Evolutionary conservation across 2,329 filamentous ascomycete genomes (phyloP), one percentile per base, ranked within the genome.

Genomic region (Botrytis paeoniae): DNA sequence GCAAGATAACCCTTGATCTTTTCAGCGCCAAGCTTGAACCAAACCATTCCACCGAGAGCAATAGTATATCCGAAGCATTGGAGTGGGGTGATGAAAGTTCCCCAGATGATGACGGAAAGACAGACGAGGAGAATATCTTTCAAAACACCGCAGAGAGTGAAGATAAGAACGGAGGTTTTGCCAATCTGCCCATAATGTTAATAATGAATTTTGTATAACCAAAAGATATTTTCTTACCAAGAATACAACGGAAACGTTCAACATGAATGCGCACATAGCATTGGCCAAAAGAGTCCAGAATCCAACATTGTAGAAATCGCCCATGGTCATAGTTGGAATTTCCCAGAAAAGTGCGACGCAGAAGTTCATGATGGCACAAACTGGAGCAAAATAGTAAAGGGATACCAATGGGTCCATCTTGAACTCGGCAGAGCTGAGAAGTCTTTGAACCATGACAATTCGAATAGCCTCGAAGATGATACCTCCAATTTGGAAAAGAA

Each of bases 341-440:
- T 96, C 93, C 84, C 91, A 90, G 80, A 93, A 84, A 45, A 95
- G 84, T 72, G 92, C 91, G 65, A 94, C 88, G 20, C 89, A 81
- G 78, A 91, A 89, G 85, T 96, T 96, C 89, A 96, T 94, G 81
- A 89, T 84, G 65, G 93, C 93, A 83, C 93, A 96, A 73, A 94
- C 90, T 25, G 93, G 93, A 3, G 93, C 93, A 79, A 95, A 96
- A 86, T 96, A 96, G 88, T 96, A 96, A 20, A 96, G 89, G 43
- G 93, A 96, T 72, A 96, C 93, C 35, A 96, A 86, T 29, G 93
- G 93, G 82, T 96, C 93, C 93, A 96, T 96, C 89, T 95, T 95
- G 88, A 92, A 95, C 84, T 95, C 93, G 69, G 91, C 87, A 60
- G 91, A 93, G 85, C 91, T 94, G 78, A 96, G 88, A 63, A 96